Base-by-base conservation (phyloP, 1,139 yeast genomes). In the Taiozyma onychis region DNA sequence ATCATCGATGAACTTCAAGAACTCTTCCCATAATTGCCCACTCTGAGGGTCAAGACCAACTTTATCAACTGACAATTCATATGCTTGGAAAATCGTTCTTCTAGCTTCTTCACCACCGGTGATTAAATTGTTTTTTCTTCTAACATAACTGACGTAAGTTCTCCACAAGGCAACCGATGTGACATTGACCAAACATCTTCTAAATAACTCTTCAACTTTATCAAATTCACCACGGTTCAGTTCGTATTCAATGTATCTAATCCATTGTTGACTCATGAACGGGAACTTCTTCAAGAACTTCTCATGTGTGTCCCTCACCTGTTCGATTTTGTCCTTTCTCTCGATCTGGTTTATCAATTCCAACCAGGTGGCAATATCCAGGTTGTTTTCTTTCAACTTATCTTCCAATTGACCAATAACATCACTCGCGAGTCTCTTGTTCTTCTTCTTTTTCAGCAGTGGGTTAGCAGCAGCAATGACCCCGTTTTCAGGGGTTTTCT, bases 41-140 rank as follows among this genome's bases (percentile, higher is more conserved):
- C 93, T 80, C 43, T 77, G 75, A 9, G 86, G 78, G 65, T 93
- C 99, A 48, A 83, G 73, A 1, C 96, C 95, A 35, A 91, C 90
- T 54, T 83, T 78, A 42, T 77, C 81, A 34, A 88, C 73, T 3
- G 96, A 96, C 65, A 87, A 82, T 56, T 89, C 96, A 65, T 85
- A 93, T 0, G 97, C 96, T 62, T 84, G 86, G 27, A 85, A 74
- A 11, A 91, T 88, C 3, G 79, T 77, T 8, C 83, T 79, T 55
- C 96, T 76, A 1, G 96, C 95, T 56, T 80, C 82, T 59, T 88
- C 95, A 35, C 95, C 96, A 27, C 95, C 95, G 3, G 93, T 85
- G 46, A 83, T 78, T 26, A 87, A 76, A 62, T 88, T 88, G 64
- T 90, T 88, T 42, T 83, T 85, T 54, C 93, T 75, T 55, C 93